Evolutionary conservation across 1,284 basidiomycete genomes (phyloP), one percentile per base, ranked within the genome.

Genomic region (Boletellus sp.): DNA sequence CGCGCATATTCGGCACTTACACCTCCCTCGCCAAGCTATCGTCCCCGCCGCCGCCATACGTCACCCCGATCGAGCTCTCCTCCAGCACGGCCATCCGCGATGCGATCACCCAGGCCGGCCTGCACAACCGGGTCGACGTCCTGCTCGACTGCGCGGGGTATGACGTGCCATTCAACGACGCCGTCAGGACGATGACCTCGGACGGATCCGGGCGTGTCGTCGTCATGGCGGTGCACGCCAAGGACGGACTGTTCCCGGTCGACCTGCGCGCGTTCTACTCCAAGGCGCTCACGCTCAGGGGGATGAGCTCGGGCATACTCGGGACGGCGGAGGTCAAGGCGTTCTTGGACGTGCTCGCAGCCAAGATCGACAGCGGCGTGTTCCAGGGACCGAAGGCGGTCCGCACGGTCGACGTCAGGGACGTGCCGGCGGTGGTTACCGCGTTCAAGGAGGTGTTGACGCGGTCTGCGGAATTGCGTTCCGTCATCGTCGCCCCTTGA

Each of bases 61-160:
- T 66, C 36, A 66, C 53, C 4, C 67, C 63, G 0, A 68, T 66
- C 36, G 64, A 54, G 32, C 64, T 69, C 42, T 45, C 59, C 4
- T 67, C 63, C 13, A 36, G 49, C 23, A 66, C 48, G 0, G 58
- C 62, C 22, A 68, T 66, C 23, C 58, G 66, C 9, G 56, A 63
- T 5, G 47, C 63, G 17, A 53, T 69, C 16, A 50, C 59, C 14
- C 47, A 49, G 29, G 39, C 54, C 9, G 63, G 58, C 4, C 53
- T 68, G 5, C 49, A 53, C 9, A 63, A 66, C 34, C 64, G 66
- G 48, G 52, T 66, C 0, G 64, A 69, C 13, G 66, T 66, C 39
- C 17, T 69, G 8, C 53, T 66, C 4, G 64, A 66, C 30, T 69
- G 67, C 10, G 64, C 64, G 6, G 64, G 64, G 3, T 69, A 67